phyloP scores from a whole-genome alignment of 176 grass and related monocot species.

The Hyparrhenia diplandra region DNA sequence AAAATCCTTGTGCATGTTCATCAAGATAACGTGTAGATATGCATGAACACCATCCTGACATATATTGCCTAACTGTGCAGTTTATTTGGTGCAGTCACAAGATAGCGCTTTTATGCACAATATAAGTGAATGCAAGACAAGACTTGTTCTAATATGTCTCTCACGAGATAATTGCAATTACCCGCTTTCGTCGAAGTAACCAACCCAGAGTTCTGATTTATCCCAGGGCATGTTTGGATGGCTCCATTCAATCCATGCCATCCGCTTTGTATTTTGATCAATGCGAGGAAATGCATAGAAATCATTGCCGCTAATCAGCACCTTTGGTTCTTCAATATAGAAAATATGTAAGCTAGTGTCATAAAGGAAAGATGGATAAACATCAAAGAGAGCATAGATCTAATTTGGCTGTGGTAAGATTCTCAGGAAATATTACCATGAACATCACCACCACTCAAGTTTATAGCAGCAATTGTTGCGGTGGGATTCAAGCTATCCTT shows the following conservation, averaged over 20 bases:
- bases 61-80: neutral
- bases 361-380: constrained; percentile 4
- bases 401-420: constrained; percentile 5
- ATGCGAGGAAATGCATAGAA: constrained; percentile 97
- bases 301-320: constrained; percentile 66
- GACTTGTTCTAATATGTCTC: neutral
- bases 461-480: constrained; percentile 63
- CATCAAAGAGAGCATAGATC: constrained; percentile 20
- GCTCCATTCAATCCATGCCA: constrained; percentile 93
- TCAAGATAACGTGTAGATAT: neutral
- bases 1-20: neutral
- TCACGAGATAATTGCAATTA: constrained; percentile 32
- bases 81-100: neutral
- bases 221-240: constrained; percentile 97
- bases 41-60: neutral
- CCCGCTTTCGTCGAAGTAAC: constrained; percentile 75
- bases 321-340: constrained; percentile 74
- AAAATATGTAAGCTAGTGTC: constrained; percentile 17
- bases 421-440: constrained; percentile 54
- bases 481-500: constrained; percentile 68
- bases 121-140: constrained; percentile 14
- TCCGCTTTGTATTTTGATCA: constrained; percentile 62
- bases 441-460: constrained; percentile 29
- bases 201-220: constrained; percentile 95
- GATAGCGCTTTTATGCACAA: constrained; percentile 5